Evolutionary conservation across 306 rosid genomes (phyloP), one percentile per base, ranked within the genome.

Genomic region (Quercus engelmannii): DNA sequence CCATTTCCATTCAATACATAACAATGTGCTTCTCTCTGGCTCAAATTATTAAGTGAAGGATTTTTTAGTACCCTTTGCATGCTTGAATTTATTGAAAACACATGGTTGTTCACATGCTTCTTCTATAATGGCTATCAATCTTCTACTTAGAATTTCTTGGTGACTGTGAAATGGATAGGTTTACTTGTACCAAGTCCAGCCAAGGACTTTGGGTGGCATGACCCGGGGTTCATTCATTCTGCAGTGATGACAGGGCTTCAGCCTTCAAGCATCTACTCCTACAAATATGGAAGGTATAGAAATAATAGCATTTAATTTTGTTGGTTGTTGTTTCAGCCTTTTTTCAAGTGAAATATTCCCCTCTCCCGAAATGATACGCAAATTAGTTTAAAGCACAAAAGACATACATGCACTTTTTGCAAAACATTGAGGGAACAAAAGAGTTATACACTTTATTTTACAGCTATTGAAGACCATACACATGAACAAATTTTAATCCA

Each of bases 141-240:
- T 12, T 49, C 54, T 12, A 49, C 17, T 49, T 49, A 12, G 54
- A 49, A 13, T 49, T 12, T 11, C 54, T 13, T 1, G 14, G 54
- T 49, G 54, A 49, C 54, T 49, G 54, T 49, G 15, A 49, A 61
- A 80, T 74, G 74, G 14, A 78, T 78, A 93, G 98, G 77, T 82
- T 77, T 86, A 41, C 7, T 0, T 1, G 0, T 23, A 18, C 78
- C 84, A 14, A 94, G 96, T 83, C 98, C 98, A 81, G 98, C 98
- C 19, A 91, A 83, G 77, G 97, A 94, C 70, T 94, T 92, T 23
- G 97, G 98, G 23, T 94, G 98, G 98, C 98, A 94, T 89, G 93
- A 94, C 59, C 98, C 97, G 0, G 98, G 97, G 55, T 92, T 65
- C 89, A 91, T 94, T 71, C 98, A 94, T 78, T 85, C 98, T 9